Conservation (phyloP, 164 flowering plant genomes). For the Saururus chinensis region DNA sequence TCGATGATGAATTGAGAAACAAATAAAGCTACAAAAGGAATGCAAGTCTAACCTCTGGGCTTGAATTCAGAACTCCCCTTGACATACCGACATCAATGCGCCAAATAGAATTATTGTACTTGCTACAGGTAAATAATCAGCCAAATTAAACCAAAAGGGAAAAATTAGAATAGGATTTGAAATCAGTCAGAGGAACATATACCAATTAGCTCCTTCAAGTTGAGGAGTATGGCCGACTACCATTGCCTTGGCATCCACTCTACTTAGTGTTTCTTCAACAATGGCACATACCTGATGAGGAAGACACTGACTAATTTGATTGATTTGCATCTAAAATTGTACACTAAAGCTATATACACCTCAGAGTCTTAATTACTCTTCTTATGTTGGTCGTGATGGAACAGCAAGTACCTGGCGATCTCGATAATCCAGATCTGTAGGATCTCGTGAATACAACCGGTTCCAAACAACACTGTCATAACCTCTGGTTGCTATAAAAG, state of each 20-base stretch:
- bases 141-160: not conserved
- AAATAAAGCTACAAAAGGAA: not conserved
- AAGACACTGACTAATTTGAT: not conserved
- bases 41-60: not conserved
- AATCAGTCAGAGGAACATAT: constrained; percentile 4
- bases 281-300: constrained; percentile 44
- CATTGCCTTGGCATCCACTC: constrained; percentile 79
- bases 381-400: not conserved
- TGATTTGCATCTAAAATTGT: too few relatives aligned
- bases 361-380: not conserved
- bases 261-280: constrained; percentile 64
- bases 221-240: constrained; percentile 99
- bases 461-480: constrained; percentile 98
- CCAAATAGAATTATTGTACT: not conserved
- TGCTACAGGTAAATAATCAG: not conserved
- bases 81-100: constrained; percentile 4
- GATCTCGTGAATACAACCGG: constrained; percentile 76
- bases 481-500: constrained; percentile 85
- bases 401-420: constrained; percentile 40
- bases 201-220: constrained; percentile 73
- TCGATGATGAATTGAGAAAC: not conserved
- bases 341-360: too few relatives aligned
- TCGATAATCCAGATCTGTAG: constrained; percentile 42
- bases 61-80: constrained; percentile 1
- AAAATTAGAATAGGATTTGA: not conserved